Evolutionary conservation across 306 rosid species (phyloP).

Genomic region (Arachis hypogaea): DNA sequence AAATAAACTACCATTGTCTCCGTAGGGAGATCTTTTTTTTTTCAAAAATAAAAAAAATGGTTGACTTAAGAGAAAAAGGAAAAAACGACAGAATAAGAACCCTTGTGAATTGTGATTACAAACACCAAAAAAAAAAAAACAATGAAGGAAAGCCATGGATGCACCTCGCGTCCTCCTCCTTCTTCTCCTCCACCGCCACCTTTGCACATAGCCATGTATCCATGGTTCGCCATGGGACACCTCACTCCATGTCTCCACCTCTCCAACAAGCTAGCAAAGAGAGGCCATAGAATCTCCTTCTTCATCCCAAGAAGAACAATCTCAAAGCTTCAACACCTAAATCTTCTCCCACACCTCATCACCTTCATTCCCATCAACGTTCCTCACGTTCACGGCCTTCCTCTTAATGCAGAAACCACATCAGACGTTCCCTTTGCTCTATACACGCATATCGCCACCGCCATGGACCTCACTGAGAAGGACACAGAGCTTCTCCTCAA

Average conservation of each 20-base stretch:
- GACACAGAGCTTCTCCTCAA: slow-evolving; percentile 31
- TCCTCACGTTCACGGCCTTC: slow-evolving; percentile 47
- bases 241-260: slow-evolving; percentile 36
- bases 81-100: too few relatives aligned
- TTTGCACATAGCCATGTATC: slow-evolving; percentile 15
- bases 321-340: slow-evolving; percentile 16
- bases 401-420: slow-evolving; percentile 38
- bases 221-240: slow-evolving; percentile 53
- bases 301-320: slow-evolving; percentile 31
- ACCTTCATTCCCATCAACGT: slow-evolving; percentile 34
- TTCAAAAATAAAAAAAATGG: too few relatives aligned
- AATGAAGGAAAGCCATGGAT: not conserved
- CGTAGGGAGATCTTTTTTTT: too few relatives aligned
- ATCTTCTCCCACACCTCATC: slow-evolving; percentile 37
- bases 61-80: too few relatives aligned
- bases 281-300: slow-evolving; percentile 42
- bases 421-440: slow-evolving; percentile 37
- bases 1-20: too few relatives aligned
- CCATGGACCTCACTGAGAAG: slow-evolving; percentile 40
- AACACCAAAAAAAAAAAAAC: too few relatives aligned
- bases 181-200: not conserved
- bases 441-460: slow-evolving; percentile 25
- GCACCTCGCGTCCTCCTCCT: not conserved
- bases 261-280: slow-evolving; percentile 43
- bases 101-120: too few relatives aligned